Base-by-base conservation (phyloP, 2,329 filamentous ascomycete genomes). In the Colletotrichum sp. region DNA sequence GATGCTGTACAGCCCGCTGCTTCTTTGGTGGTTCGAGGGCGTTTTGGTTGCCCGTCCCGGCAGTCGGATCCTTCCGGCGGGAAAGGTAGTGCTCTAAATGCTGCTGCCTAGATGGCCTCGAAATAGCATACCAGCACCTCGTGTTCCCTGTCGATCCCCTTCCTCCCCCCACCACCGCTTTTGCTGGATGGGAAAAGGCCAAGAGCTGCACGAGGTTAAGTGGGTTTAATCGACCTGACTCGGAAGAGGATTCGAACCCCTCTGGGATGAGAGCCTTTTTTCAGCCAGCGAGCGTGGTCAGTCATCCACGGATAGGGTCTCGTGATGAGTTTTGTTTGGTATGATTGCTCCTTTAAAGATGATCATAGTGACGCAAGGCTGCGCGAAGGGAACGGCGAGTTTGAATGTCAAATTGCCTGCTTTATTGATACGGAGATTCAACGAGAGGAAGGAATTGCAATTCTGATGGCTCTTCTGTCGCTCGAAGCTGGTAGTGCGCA, bases 61-160 rank as follows among this genome's bases (percentile, higher is more conserved):
- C 6, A 60, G 22, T 32, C 22, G 18, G 65, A 71, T 74, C 72
- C 72, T 75, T 75, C 44, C 44, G 44, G 10, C 34, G 62, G 48
- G 34, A 13, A 30, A 71, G 9, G 67, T 66, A 59, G 60, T 32
- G 62, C 52, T 55, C 34, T 66, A 71, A 75, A 75, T 71, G 60
- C 68, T 75, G 72, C 68, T 75, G 72, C 68, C 72, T 75, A 48
- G 34, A 68, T 12, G 60, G 60, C 44, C 71, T 64, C 59, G 22
- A 71, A 74, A 74, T 74, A 74, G 67, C 65, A 63, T 2, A 26
- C 59, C n/a, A 18, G 44, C n/a, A 65, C 30, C 67, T 74, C 67
- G 71, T 74, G 44, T 74, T 74, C 67, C 48, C 44, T 48, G 44
- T 30, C 32, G 26, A 68, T 68, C 66, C 32, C 66, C 10, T 52